These are phyloP conservation scores for carrot (Daucus carota) DNA, from an alignment of 129 eudicot species.

Conservation along the genomic window DH1_v3.0 NC_030384.2:17062001-17062500, in stretches of 20 bases:
- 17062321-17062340: not conserved
- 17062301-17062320: not conserved
- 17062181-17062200: not conserved
- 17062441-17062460: not conserved
- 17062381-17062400: not conserved
- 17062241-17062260: not conserved
- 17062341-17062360: not conserved
- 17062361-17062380: not conserved
- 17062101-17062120: not conserved
- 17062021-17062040: too few species aligned
- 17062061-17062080: not conserved
- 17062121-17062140: not conserved
- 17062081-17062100: not conserved
- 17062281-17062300: not conserved
- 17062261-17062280: not conserved
- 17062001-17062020: too few species aligned
- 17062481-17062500: not conserved
- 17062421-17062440: not conserved
- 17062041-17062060: not conserved
- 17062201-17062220: not conserved
- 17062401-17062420: not conserved
- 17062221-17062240: not conserved
- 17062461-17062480: not conserved
- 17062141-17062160: not conserved
- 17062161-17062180: not conserved